phyloP scores from a whole-genome alignment of 2,329 filamentous ascomycete species.

The Cytospora leucostoma region DNA sequence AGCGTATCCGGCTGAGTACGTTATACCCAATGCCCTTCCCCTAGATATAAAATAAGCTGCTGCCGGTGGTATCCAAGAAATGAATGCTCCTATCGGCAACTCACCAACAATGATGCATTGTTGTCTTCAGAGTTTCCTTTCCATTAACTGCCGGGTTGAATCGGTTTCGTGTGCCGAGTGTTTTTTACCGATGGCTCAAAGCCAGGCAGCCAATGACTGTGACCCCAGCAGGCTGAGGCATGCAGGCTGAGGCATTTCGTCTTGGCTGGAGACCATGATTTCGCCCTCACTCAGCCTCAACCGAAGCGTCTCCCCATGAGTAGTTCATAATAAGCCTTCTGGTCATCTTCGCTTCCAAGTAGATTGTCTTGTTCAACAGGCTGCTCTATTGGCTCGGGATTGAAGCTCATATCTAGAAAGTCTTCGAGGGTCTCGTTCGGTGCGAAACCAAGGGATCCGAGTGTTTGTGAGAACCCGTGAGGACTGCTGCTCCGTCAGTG shows the following conservation, averaged over 20 bases:
- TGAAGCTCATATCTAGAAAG: conserved; percentile 41
- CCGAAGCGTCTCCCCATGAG: conserved; percentile 37
- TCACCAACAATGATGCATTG: background rate
- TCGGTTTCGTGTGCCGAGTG: background rate
- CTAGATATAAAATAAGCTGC: background rate
- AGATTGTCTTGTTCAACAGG: conserved; percentile 25
- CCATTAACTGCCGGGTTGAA: background rate
- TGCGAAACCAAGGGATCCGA: conserved; percentile 41
- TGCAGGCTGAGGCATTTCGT: background rate
- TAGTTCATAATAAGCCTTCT: conserved; percentile 42
- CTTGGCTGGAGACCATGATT: conserved; percentile 1
- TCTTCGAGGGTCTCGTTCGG: conserved; percentile 41
- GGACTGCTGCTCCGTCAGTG: conserved; percentile 32
- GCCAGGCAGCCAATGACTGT: background rate
- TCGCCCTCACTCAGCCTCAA: conserved; percentile 4
- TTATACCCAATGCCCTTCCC: background rate
- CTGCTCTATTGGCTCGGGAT: conserved; percentile 37
- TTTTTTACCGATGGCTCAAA: background rate
- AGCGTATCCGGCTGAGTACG: background rate
- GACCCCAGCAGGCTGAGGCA: background rate
- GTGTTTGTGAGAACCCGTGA: conserved; percentile 38
- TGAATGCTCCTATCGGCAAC: background rate
- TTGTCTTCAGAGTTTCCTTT: background rate
- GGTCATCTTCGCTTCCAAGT: conserved; percentile 37
- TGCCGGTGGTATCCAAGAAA: background rate